These are phyloP conservation scores for Hydnomerulius pinastri DNA, from an alignment of 768 basidiomycete species.

Conservation along the genomic window DNA sequence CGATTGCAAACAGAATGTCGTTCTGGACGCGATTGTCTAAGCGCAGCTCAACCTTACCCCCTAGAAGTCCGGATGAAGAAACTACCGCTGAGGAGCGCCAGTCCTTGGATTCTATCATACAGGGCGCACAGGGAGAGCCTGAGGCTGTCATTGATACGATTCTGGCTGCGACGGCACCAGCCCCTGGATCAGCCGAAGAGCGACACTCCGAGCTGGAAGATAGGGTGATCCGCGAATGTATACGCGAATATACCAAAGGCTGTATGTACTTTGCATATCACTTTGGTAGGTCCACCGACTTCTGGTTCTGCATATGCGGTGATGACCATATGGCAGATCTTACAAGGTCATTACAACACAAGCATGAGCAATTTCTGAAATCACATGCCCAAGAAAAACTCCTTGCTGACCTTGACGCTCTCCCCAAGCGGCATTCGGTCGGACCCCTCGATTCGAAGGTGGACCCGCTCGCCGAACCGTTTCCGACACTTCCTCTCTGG, in stretches of 20 bases:
- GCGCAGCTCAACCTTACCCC: constrained; percentile 33
- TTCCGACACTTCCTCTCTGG: constrained; percentile 84
- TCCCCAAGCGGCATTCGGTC: constrained; percentile 34
- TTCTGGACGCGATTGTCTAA: constrained; percentile 73
- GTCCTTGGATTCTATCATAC: constrained; percentile 42
- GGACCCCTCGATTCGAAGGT: constrained; percentile 37
- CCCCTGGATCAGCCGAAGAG: constrained; percentile 64
- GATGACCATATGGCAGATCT: constrained; percentile 51
- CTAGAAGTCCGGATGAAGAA: constrained; percentile 8
- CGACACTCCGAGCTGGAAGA: constrained; percentile 75
- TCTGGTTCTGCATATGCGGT: not conserved
- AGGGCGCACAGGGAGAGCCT: constrained; percentile 48
- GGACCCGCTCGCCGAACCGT: constrained; percentile 68
- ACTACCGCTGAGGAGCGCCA: constrained; percentile 18
- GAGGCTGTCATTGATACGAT: constrained; percentile 57
- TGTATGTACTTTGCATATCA: constrained; percentile 90
- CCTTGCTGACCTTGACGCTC: constrained; percentile 60
- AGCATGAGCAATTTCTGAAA: constrained; percentile 64
- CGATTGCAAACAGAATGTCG: constrained; percentile 64
- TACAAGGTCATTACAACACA: constrained; percentile 80
- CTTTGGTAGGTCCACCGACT: constrained; percentile 57
- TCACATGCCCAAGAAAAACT: constrained; percentile 59
- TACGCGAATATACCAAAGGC: constrained; percentile 77
- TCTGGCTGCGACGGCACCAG: constrained; percentile 58
- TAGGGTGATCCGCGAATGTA: constrained; percentile 79